Evolutionary conservation across 345 rosid species (phyloP).

Genomic region (Brassica incana): DNA sequence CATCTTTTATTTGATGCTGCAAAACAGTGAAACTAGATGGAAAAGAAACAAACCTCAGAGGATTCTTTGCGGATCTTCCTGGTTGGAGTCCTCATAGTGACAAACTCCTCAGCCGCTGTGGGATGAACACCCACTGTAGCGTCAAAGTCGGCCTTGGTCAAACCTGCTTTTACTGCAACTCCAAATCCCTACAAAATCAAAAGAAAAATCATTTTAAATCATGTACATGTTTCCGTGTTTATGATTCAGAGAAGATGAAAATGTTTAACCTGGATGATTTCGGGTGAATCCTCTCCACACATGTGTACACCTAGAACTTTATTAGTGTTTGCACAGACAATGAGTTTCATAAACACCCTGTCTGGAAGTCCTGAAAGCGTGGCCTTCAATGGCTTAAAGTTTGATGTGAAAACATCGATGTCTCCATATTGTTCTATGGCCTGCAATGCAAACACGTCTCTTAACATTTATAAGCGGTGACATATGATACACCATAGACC

Average conservation of each 20-base stretch:
- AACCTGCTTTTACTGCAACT: conserved; percentile 89
- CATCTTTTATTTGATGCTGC: neutral
- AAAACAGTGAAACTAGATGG: neutral
- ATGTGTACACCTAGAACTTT: conserved; percentile 82
- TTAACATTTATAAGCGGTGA: neutral
- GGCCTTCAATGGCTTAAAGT: conserved; percentile 89
- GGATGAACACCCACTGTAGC: conserved; percentile 91
- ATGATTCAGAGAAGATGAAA: neutral
- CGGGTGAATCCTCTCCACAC: conserved; percentile 94
- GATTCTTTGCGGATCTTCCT: conserved; percentile 63
- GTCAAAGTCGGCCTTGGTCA: conserved; percentile 88
- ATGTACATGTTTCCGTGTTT: neutral
- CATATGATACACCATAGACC: neutral
- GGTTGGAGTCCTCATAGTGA: conserved; percentile 84
- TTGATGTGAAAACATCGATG: conserved; percentile 77
- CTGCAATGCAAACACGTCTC: conserved; percentile 57
- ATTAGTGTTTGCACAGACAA: conserved; percentile 74
- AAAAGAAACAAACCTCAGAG: conserved; percentile 60
- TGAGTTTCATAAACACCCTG: conserved; percentile 78
- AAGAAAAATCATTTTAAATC: neutral
- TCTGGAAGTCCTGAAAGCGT: conserved; percentile 97
- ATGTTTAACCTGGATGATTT: conserved; percentile 69
- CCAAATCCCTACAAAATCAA: conserved; percentile 61
- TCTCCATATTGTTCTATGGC: conserved; percentile 75
- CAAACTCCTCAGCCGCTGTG: conserved; percentile 88